Base-by-base conservation (phyloP, 371 early-diverging fungal genomes). In the Polyrhizophydium stewartii region DNA sequence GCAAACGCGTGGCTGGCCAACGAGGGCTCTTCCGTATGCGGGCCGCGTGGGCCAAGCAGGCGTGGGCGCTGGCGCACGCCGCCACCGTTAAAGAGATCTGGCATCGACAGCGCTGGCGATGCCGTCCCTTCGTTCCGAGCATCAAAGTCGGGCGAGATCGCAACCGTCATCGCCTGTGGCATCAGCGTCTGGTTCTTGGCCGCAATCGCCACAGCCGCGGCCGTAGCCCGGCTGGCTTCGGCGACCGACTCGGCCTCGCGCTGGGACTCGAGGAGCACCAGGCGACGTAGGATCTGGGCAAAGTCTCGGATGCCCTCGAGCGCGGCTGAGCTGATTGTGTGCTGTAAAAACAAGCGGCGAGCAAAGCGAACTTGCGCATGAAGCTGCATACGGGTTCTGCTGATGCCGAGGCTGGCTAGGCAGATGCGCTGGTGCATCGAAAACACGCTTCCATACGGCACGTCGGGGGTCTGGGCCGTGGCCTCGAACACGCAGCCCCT, bases 401-500 rank as follows among this genome's bases (percentile, higher is more conserved):
- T 53, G 35, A 35, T n/a, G 32, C 9, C 35, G 5, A 53, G 3
- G 16, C 32, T 6, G 5, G 53, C 6, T 19, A 53, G 19, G 53
- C 53, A 53, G 3, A 53, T 53, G 3, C 53, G 53, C 24, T 53
- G 53, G 35, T 30, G 19, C 13, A 35, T 31, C 3, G 32, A 25
- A 53, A 53, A 30, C 10, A 53, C n/a, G n/a, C n/a, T 16, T 6
- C 53, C 53, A n/a, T 53, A 53, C 7, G 53, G 53, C 3, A 35
- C 35, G 24, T 53, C 53, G 16, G 35, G 53, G 3, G 30, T 53
- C 24, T 25, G 53, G 5, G 35, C 21, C 5, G 16, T 27, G n/a
- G 53, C 30, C 35, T 53, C 53, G n/a, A 53, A 53, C 5, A 53
- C 53, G 25, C 53, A 53, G 13, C 53, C 53, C 19, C 53, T 53